phyloP scores from a whole-genome alignment of 768 basidiomycete species.

The Suillus bovinus region DNA sequence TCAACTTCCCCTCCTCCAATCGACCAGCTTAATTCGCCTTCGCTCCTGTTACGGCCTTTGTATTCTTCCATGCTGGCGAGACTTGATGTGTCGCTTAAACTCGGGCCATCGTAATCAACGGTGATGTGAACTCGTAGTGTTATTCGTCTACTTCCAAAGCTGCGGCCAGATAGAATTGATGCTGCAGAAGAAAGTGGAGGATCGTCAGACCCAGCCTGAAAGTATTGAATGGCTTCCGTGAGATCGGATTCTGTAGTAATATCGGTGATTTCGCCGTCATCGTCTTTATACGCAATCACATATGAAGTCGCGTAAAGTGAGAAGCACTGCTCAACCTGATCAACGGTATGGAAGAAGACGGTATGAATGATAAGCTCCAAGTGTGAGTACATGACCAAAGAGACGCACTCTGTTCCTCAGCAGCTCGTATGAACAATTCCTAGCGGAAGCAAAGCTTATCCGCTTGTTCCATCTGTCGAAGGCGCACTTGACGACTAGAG shows the following conservation, averaged over 20 bases:
- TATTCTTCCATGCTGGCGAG: conserved; percentile 78
- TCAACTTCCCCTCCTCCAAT: conserved; percentile 49
- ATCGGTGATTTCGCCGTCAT: conserved; percentile 77
- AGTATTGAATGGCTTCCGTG: conserved; percentile 86
- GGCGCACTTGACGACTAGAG: conserved; percentile 80
- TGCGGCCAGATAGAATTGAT: conserved; percentile 67
- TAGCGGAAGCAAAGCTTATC: conserved; percentile 78
- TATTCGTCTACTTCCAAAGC: conserved; percentile 68
- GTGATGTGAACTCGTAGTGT: conserved; percentile 74
- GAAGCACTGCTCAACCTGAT: conserved; percentile 84
- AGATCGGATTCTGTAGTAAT: conserved; percentile 75
- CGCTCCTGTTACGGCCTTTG: conserved; percentile 57
- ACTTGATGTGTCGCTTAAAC: conserved; percentile 86
- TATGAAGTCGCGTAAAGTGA: conserved; percentile 70
- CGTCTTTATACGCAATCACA: conserved; percentile 81
- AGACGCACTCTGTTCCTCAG: conserved; percentile 68
- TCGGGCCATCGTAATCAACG: conserved; percentile 90
- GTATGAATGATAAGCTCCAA: conserved; percentile 2
- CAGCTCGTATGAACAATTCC: conserved; percentile 75
- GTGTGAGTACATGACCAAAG: background rate
- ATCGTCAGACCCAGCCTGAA: conserved; percentile 74
- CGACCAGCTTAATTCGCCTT: conserved; percentile 42
- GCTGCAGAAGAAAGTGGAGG: conserved; percentile 68
- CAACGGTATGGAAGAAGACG: background rate
- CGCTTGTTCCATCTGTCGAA: conserved; percentile 74